phyloP scores from a whole-genome alignment of 495 filamentous ascomycete species.

The Aspergillus haitiensis region DNA sequence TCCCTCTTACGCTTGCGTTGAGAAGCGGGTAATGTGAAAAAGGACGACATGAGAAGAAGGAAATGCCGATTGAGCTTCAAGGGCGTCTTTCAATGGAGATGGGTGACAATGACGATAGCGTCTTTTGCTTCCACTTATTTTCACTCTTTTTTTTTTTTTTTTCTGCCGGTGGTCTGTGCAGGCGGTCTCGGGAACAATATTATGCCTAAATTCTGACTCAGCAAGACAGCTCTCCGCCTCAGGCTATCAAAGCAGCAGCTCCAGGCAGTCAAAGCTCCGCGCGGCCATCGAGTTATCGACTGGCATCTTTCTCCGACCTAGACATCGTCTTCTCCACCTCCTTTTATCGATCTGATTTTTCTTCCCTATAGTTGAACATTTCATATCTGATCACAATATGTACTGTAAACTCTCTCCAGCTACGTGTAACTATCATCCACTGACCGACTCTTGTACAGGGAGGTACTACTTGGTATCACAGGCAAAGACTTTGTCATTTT shows the following conservation, averaged over 20 bases:
- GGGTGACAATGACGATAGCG: slow-evolving; percentile 11
- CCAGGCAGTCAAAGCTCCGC: slow-evolving; percentile 50
- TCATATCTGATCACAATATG: slow-evolving; percentile 31
- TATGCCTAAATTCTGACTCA: slow-evolving; percentile 41
- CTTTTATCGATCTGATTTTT: slow-evolving; percentile 21
- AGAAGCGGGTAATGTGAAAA: slow-evolving; percentile 75
- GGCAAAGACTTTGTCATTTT: slow-evolving; percentile 99
- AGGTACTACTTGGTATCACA: slow-evolving; percentile 96
- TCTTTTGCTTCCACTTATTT: slow-evolving; percentile 14
- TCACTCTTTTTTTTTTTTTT: slow-evolving; percentile 51
- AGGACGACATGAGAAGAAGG: slow-evolving; percentile 66
- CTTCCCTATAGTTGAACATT: slow-evolving; percentile 11
- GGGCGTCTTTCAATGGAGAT: slow-evolving; percentile 11
- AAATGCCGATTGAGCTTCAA: slow-evolving; percentile 2
- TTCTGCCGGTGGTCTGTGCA: slow-evolving; percentile 41
- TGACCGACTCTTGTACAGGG: slow-evolving; percentile 58
- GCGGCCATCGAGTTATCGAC: slow-evolving; percentile 27
- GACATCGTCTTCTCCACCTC: slow-evolving; percentile 11
- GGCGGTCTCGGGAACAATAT: slow-evolving; percentile 29
- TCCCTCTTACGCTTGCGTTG: slow-evolving; percentile 79
- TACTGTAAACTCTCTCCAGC: slow-evolving; percentile 21
- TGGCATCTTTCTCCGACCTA: slow-evolving; percentile 24
- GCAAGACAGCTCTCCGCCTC: slow-evolving; percentile 37
- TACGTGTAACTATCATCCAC: slow-evolving; percentile 11
- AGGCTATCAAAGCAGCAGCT: slow-evolving; percentile 34